phyloP scores from a whole-genome alignment of 805 yeast species.

The Myxozyma neotropica region DNA sequence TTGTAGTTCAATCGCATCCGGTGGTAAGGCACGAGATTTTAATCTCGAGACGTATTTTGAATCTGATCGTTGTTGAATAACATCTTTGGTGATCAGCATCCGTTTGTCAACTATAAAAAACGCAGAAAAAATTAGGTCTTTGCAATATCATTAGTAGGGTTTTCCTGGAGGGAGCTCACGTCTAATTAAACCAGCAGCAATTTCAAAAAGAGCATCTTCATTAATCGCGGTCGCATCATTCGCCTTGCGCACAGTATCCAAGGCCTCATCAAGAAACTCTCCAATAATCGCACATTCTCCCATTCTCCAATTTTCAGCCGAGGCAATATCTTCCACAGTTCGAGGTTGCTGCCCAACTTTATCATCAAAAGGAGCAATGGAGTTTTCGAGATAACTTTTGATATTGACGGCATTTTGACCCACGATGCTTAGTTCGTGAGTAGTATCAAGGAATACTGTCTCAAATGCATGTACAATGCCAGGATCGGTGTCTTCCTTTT shows the following conservation, averaged over 20 bases:
- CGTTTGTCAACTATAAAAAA: slow-evolving; percentile 13
- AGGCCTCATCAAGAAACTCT: slow-evolving; percentile 3
- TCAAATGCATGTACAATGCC: slow-evolving; percentile 19
- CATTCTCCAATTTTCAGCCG: slow-evolving; percentile 12
- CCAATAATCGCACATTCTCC: slow-evolving; percentile 4
- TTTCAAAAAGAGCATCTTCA: slow-evolving; percentile 11
- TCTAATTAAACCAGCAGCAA: slow-evolving; percentile 9
- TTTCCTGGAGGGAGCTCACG: slow-evolving; percentile 17
- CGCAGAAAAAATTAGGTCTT: neutral
- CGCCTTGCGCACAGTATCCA: neutral
- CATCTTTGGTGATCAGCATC: slow-evolving; percentile 9
- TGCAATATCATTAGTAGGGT: too few species aligned
- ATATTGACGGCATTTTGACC: neutral
- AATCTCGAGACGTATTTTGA: slow-evolving; percentile 10
- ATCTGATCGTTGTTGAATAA: slow-evolving; percentile 21
- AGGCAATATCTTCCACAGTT: neutral
- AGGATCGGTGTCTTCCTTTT: neutral
- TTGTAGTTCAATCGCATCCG: slow-evolving; percentile 26
- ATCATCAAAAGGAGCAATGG: neutral
- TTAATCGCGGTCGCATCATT: neutral
- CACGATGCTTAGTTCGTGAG: slow-evolving; percentile 4
- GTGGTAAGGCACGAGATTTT: slow-evolving; percentile 17
- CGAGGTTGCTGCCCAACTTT: too few species aligned
- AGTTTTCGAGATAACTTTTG: neutral
- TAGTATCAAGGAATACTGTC: slow-evolving; percentile 4